These are phyloP conservation scores for Globisporangium paddicum DNA, from an alignment of 352 stramenopile genomes.

Conservation along the genomic window DNA sequence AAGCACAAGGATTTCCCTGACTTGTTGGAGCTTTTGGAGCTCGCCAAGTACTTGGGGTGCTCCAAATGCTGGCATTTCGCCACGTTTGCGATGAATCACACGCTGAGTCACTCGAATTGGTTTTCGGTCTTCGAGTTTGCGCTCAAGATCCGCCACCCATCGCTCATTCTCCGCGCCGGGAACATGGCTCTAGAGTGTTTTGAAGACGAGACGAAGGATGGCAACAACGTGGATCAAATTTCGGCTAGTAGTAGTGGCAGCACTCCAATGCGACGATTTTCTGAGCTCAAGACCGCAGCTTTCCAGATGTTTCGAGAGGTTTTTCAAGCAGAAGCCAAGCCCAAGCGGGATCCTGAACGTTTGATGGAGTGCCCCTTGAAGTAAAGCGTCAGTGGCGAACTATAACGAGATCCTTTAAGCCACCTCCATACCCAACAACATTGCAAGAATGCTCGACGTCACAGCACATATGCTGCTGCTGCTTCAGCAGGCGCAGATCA, in stretches of 20 bases:
- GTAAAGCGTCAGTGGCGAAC: background rate
- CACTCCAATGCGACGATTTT: background rate
- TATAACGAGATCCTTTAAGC: background rate
- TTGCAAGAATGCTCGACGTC: constrained; percentile 30
- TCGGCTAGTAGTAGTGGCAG: background rate
- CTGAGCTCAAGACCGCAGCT: constrained; percentile 6
- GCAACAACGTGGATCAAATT: background rate
- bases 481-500: constrained; percentile 42
- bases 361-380: background rate
- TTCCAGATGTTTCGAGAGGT: constrained; percentile 5
- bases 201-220: background rate
- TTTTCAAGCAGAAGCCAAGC: background rate
- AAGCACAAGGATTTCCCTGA: background rate
- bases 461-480: constrained; percentile 42
- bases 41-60: constrained; percentile 8
- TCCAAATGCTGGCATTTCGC: constrained; percentile 15
- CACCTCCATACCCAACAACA: background rate
- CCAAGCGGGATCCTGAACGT: background rate
- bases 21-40: constrained; percentile 4
- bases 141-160: constrained; percentile 3
- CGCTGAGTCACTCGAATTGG: constrained; percentile 1
- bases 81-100: constrained; percentile 6
- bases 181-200: constrained; percentile 5
- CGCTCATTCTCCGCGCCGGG: constrained; percentile 8
- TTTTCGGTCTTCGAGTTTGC: constrained; percentile 3